phyloP scores from a whole-genome alignment of 768 basidiomycete genomes.

The Pleurotus djamor region DNA sequence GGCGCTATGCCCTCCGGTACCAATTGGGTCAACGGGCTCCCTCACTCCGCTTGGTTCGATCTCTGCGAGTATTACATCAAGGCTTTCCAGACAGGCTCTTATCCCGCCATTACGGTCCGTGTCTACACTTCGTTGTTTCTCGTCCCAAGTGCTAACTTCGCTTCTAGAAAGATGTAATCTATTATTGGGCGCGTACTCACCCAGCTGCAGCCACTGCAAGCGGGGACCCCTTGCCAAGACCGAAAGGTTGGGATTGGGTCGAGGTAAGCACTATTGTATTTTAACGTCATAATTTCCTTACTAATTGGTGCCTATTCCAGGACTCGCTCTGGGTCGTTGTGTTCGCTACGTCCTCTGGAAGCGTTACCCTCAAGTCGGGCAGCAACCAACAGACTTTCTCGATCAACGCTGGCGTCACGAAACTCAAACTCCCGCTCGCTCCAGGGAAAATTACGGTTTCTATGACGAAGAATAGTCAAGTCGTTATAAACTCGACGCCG shows the following conservation, averaged over 20 bases:
- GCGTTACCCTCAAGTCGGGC: slow-evolving; percentile 49
- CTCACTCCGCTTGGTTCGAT: slow-evolving; percentile 55
- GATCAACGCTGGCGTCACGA: slow-evolving; percentile 51
- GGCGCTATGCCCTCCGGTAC: slow-evolving; percentile 42
- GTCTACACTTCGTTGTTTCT: slow-evolving; percentile 23
- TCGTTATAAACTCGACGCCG: slow-evolving; percentile 47
- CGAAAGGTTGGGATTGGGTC: slow-evolving; percentile 48
- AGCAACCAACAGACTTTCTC: slow-evolving; percentile 33
- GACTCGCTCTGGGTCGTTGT: slow-evolving; percentile 69
- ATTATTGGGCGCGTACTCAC: slow-evolving; percentile 68
- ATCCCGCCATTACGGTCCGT: slow-evolving; percentile 55
- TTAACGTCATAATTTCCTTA: too few species aligned
- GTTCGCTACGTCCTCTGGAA: slow-evolving; percentile 49
- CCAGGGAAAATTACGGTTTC: slow-evolving; percentile 56
- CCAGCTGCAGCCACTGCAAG: slow-evolving; percentile 43
- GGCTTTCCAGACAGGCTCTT: slow-evolving; percentile 66
- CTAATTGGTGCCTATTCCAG: slow-evolving; percentile 15
- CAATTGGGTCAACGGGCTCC: slow-evolving; percentile 38
- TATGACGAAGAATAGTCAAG: slow-evolving; percentile 48
- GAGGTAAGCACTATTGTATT: too few species aligned
- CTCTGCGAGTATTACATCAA: slow-evolving; percentile 64
- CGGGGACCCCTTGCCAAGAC: slow-evolving; percentile 42
- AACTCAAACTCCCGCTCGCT: slow-evolving; percentile 56
- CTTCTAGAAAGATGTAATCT: slow-evolving; percentile 40
- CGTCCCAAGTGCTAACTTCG: too few species aligned